phyloP scores from a whole-genome alignment of 2,329 filamentous ascomycete species.

The Nigrospora oryzae region DNA sequence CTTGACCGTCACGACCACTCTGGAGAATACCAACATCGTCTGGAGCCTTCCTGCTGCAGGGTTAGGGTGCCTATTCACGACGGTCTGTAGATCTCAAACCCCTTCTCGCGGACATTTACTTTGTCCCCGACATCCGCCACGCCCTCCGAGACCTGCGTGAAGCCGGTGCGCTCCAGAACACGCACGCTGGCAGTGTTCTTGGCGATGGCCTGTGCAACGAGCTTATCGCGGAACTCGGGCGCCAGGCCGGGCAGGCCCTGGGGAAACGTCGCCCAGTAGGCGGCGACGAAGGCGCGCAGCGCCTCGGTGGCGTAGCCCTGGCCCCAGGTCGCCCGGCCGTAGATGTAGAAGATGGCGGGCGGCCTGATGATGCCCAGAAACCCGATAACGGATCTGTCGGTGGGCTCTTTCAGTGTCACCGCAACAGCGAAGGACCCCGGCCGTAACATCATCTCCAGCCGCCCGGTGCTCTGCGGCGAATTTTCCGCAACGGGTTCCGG shows the following conservation, averaged over 20 bases:
- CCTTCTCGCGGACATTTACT: neutral
- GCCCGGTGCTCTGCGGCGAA: neutral
- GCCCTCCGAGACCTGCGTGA: neutral
- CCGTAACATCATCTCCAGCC: neutral
- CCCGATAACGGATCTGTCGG: neutral
- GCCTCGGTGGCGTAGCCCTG: constrained; percentile 1
- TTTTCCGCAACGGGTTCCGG: neutral
- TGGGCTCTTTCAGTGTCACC: neutral
- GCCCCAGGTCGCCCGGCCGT: neutral
- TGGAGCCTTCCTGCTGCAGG: no score
- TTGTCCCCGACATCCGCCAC: neutral
- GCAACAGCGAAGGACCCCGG: neutral
- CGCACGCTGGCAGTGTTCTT: neutral
- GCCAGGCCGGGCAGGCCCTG: neutral
- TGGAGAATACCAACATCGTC: no score
- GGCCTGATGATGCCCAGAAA: neutral
- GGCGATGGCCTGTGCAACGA: neutral
- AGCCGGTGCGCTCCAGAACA: neutral
- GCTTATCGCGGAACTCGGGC: neutral
- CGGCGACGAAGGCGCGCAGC: neutral
- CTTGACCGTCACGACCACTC: no score
- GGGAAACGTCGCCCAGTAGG: neutral
- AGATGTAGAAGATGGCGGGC: neutral
- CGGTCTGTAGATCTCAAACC: no score
- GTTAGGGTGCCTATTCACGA: no score